Base-by-base conservation (phyloP, 495 filamentous ascomycete species). In the Bacidia rubella region DNA sequence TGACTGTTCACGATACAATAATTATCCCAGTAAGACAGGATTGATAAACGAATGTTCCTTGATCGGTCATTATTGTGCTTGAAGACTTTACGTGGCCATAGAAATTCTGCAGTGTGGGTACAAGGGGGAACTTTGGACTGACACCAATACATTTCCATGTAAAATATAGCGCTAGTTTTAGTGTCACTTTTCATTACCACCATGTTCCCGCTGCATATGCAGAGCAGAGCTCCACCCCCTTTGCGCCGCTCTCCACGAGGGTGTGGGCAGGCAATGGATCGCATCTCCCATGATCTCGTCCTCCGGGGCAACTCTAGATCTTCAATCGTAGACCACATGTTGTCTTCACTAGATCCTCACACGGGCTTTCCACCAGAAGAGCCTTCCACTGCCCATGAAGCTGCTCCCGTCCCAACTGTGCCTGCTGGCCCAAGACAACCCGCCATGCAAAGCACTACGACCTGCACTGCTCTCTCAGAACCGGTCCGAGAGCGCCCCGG, bases 301-400 rank as follows among this genome's bases (percentile, higher is more conserved):
- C 70, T 94, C 47, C 79, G 82, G 7, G 72, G 82, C 46, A 79
- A 83, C 55, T 82, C 81, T 24, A 80, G 89, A 47, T 85, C 88
- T 58, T 95, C 89, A 21, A 80, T 96, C 44, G 84, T 96, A 41
- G 85, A 90, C 65, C 90, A 94, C 61, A 87, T 96, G 80, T 77
- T 96, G 11, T 75, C 89, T 26, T 94, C 90, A 17, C 77, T 96
- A 53, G 87, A 93, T 66, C 52, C 61, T 68, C 46, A 5, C 15
- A 35, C 29, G 7, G 29, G 29, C 29, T 35, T 35, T 15, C 73
- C 57, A 57, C 64, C 45, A 55, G 63, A 19, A 52, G 43, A 20
- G 39, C 51, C 2, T 26, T 43, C 42, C 47, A 55, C 24, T 52
- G 43, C 12, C 32, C 53, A 21, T 57, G 52, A 24, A 53, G 50